Evolutionary conservation across 192 early-diverging fungal species (phyloP).

Genomic region (Pilobolus umbonatus): DNA sequence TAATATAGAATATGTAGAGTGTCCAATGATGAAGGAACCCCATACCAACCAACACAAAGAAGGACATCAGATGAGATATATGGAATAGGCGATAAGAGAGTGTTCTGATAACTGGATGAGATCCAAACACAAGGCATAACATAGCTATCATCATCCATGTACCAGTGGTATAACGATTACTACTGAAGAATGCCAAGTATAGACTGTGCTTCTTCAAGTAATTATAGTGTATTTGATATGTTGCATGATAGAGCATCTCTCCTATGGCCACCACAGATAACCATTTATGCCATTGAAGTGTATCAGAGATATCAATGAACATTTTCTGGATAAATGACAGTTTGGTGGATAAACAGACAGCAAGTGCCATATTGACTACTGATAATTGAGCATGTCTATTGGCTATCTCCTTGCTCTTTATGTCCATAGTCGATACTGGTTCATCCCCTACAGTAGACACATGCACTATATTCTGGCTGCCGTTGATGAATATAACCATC

Average conservation of each 20-base stretch:
- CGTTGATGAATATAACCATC: no score
- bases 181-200: neutral
- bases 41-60: slow-evolving; percentile 1
- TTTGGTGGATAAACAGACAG: slow-evolving; percentile 11
- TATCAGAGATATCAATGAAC: neutral
- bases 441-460: no score
- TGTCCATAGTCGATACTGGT: no score
- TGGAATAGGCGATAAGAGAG: slow-evolving; percentile 10
- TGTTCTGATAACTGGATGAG: slow-evolving; percentile 16
- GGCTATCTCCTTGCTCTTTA: neutral
- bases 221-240: neutral
- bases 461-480: no score
- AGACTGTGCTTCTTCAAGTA: neutral
- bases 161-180: neutral
- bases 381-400: slow-evolving; percentile 18
- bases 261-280: neutral
- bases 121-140: slow-evolving; percentile 1
- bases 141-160: neutral
- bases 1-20: slow-evolving; percentile 12
- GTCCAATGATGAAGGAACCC: slow-evolving; percentile 14
- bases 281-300: slow-evolving; percentile 19
- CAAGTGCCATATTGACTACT: slow-evolving; percentile 9
- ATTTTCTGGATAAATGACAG: slow-evolving; percentile 1
- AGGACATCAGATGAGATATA: slow-evolving; percentile 10
- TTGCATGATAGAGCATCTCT: slow-evolving; percentile 9